phyloP scores from a whole-genome alignment of 2,329 filamentous ascomycete species.

The Diaporthe velutina region DNA sequence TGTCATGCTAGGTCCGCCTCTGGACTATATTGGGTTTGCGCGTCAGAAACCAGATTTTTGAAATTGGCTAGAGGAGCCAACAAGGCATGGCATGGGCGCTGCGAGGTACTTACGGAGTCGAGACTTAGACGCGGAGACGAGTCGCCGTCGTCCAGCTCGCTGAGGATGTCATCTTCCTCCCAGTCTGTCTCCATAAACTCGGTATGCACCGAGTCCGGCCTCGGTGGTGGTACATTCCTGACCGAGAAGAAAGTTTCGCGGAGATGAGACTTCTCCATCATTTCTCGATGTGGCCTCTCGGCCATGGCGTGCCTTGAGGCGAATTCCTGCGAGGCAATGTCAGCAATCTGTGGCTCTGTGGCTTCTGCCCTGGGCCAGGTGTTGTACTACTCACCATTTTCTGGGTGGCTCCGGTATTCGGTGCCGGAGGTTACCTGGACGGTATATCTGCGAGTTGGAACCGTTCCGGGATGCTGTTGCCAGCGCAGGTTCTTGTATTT shows the following conservation, averaged over 20 bases:
- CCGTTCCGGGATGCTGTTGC: constrained; percentile 51
- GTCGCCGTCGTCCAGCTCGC: constrained; percentile 69
- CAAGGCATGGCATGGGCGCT: background rate
- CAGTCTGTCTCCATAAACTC: constrained; percentile 84
- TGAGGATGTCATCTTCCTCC: constrained; percentile 73
- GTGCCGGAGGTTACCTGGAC: constrained; percentile 16
- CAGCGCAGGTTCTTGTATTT: constrained; percentile 49
- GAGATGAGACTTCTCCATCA: constrained; percentile 63
- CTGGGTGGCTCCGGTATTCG: constrained; percentile 31
- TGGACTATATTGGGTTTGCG: constrained; percentile 63
- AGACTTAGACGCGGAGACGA: constrained; percentile 77
- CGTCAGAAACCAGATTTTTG: constrained; percentile 38
- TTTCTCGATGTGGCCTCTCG: constrained; percentile 61
- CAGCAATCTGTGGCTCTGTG: constrained; percentile 15
- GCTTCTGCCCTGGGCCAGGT: background rate
- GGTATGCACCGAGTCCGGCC: constrained; percentile 79
- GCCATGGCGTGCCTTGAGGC: constrained; percentile 49
- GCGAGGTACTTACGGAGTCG: constrained; percentile 72
- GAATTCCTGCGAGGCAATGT: constrained; percentile 49
- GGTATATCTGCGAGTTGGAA: constrained; percentile 6
- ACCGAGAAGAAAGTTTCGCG: constrained; percentile 73
- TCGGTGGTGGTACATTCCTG: constrained; percentile 63
- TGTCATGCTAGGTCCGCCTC: constrained; percentile 79
- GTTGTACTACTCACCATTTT: constrained; percentile 51
- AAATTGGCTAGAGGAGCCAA: background rate